These are phyloP conservation scores for Phascolomyces articulosus DNA, from an alignment of 371 early-diverging fungal species.

Conservation along the genomic window DNA sequence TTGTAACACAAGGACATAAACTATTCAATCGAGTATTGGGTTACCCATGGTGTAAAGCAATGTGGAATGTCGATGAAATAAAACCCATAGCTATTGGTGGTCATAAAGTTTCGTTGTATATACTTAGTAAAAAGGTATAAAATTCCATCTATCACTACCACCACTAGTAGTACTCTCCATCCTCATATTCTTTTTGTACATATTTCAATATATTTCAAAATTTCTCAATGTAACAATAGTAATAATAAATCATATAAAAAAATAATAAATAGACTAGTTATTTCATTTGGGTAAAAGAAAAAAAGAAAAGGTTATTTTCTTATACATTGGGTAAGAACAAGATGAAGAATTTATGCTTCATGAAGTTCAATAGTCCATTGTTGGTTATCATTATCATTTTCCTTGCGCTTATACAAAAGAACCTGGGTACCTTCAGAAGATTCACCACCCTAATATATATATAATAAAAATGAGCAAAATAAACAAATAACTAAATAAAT, in stretches of 20 bases:
- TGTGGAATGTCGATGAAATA: conserved; percentile 29
- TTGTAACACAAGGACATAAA: conserved; percentile 49
- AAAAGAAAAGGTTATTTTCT: no score
- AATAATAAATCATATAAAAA: no score
- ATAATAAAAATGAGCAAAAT: not conserved
- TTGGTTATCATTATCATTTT: conserved; percentile 13
- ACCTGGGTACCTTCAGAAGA: conserved; percentile 13
- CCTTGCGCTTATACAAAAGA: conserved; percentile 19
- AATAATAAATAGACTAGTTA: no score
- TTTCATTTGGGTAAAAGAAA: no score
- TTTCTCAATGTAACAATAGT: no score
- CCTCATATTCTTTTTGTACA: no score
- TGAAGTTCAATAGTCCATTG: conserved; percentile 20
- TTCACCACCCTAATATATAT: conserved; percentile 11
- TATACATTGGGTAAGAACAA: no score
- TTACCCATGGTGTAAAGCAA: conserved; percentile 38
- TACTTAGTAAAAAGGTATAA: conserved; percentile 14
- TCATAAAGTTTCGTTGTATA: conserved; percentile 39
- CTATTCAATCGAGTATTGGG: conserved; percentile 37
- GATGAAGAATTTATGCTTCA: conserved; percentile 3
- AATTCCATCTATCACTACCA: not conserved
- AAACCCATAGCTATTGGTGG: conserved; percentile 45
- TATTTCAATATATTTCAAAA: no score
- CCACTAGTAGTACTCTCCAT: not conserved
- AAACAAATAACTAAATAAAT: not conserved